Conservation (phyloP, 2,329 filamentous ascomycete species). For the Dactylellina leptospora region DNA sequence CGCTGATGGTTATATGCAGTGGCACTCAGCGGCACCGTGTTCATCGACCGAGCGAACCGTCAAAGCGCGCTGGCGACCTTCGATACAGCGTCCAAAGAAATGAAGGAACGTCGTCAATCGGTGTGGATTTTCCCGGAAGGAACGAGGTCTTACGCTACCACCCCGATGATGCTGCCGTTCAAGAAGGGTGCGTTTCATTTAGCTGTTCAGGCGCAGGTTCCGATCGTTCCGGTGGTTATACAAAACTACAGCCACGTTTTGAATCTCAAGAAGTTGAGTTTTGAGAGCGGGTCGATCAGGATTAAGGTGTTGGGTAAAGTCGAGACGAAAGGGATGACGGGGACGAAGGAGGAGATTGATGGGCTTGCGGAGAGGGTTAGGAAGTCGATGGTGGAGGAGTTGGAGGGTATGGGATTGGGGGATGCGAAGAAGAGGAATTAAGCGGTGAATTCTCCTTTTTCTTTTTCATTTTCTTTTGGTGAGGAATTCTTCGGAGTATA, state of each 20-base stretch:
- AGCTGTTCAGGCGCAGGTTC: slow-evolving; percentile 90
- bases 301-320: slow-evolving; percentile 84
- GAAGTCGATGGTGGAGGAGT: slow-evolving; percentile 77
- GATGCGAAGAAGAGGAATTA: slow-evolving; percentile 53
- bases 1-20: slow-evolving; percentile 59
- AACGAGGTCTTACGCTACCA: slow-evolving; percentile 85
- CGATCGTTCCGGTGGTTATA: slow-evolving; percentile 84
- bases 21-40: slow-evolving; percentile 84
- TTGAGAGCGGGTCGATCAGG: slow-evolving; percentile 75
- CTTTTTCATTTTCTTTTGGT: not conserved
- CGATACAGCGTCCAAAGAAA: slow-evolving; percentile 80
- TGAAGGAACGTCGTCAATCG: slow-evolving; percentile 69
- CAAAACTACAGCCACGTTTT: slow-evolving; percentile 82
- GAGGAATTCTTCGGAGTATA: not conserved
- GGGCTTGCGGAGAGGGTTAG: slow-evolving; percentile 73
- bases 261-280: slow-evolving; percentile 71
- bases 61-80: slow-evolving; percentile 85
- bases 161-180: slow-evolving; percentile 87
- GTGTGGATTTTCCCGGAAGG: slow-evolving; percentile 75
- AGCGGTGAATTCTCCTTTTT: not conserved
- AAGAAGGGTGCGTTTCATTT: slow-evolving; percentile 99
- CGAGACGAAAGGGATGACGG: slow-evolving; percentile 73
- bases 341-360: slow-evolving; percentile 76
- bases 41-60: slow-evolving; percentile 90
- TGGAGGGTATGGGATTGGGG: slow-evolving; percentile 58